Percentiles rank a stretch among this genome's conserved stretches.
Conservation (phyloP, 495 filamentous ascomycete genomes). For the Xylaria scruposa region DNA sequence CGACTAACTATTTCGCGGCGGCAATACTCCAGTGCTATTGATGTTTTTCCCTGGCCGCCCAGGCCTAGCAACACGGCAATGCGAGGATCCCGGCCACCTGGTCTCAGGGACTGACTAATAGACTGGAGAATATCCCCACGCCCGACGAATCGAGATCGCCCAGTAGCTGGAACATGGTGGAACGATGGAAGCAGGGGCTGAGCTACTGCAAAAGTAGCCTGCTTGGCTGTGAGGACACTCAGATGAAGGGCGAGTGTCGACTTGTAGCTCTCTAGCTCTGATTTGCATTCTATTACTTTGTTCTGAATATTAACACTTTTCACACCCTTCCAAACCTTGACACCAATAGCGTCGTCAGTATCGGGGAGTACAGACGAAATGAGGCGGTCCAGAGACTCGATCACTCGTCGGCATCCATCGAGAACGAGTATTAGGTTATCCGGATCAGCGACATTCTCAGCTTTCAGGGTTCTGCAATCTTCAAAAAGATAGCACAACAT, state of each 20-base stretch:
- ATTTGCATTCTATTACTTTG: slow-evolving; percentile 7
- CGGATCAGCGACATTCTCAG: neutral
- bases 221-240: slow-evolving; percentile 10
- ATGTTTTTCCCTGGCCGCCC: slow-evolving; percentile 16
- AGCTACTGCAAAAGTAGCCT: neutral
- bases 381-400: slow-evolving; percentile 13
- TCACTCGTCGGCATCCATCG: slow-evolving; percentile 20
- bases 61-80: slow-evolving; percentile 15
- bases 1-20: slow-evolving; percentile 13
- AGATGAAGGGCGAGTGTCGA: slow-evolving; percentile 14
- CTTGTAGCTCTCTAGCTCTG: slow-evolving; percentile 19
- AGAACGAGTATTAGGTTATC: slow-evolving; percentile 11
- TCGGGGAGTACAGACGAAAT: slow-evolving; percentile 10
- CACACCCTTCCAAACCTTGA: slow-evolving; percentile 10
- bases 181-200: slow-evolving; percentile 8
- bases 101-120: slow-evolving; percentile 7
- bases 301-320: slow-evolving; percentile 1
- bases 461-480: slow-evolving; percentile 5
- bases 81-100: slow-evolving; percentile 8
- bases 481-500: slow-evolving; percentile 20
- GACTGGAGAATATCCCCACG: slow-evolving; percentile 19
- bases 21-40: slow-evolving; percentile 12
- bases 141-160: slow-evolving; percentile 11
- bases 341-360: neutral
- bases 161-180: slow-evolving; percentile 8